phyloP scores from a whole-genome alignment of 2,329 filamentous ascomycete species.

The Tolypocladium tundrense region DNA sequence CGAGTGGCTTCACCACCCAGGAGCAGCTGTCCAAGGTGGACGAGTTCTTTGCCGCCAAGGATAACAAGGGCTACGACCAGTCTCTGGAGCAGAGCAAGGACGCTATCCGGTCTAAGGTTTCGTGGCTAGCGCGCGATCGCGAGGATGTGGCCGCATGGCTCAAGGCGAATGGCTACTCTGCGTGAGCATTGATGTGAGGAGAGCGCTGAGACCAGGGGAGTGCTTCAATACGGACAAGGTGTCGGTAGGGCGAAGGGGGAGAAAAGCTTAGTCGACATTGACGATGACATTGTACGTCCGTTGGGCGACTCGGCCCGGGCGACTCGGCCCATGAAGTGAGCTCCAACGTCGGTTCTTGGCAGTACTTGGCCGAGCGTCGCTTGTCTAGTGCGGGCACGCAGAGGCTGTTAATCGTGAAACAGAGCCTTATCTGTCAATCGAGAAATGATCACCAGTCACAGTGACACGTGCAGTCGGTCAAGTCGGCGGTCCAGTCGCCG shows the following conservation, averaged over 20 bases:
- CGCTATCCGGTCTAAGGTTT: constrained; percentile 65
- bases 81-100: constrained; percentile 85
- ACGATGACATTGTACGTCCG: neutral
- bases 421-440: no score
- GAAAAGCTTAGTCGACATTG: neutral
- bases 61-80: constrained; percentile 77
- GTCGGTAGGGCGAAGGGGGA: neutral
- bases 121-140: constrained; percentile 14
- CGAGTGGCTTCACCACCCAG: constrained; percentile 66
- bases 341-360: no score
- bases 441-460: no score
- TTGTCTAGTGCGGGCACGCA: no score
- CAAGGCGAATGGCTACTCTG: constrained; percentile 11
- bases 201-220: no score
- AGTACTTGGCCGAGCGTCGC: no score
- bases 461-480: no score
- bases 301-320: neutral
- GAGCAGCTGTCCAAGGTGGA: constrained; percentile 69
- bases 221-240: neutral
- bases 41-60: constrained; percentile 71
- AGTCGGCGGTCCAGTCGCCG: neutral
- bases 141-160: constrained; percentile 14
- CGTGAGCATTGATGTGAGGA: neutral
- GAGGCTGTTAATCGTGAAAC: no score
- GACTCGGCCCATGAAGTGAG: neutral